A percentile compares a stretch with the other conserved stretches of the same genome.
phyloP scores from a whole-genome alignment of 148 eudicot genomes.

The Bassia scoparia region DNA sequence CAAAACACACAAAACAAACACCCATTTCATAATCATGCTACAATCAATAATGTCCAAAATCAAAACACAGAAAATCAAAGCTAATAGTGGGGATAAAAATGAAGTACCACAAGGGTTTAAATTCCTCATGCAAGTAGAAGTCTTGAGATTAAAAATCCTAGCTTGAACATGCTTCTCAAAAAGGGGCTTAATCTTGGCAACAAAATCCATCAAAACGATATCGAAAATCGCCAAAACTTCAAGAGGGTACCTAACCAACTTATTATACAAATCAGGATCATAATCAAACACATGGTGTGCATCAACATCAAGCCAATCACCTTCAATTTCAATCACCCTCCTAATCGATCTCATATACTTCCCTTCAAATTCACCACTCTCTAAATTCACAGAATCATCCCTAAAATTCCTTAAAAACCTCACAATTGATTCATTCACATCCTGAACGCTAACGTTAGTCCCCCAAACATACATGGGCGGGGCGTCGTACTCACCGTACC shows the following conservation, averaged over 20 bases:
- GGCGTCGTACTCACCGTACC: constrained; percentile 56
- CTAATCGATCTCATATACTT: constrained; percentile 71
- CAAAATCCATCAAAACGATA: constrained; percentile 91
- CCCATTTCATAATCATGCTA: constrained; percentile 1
- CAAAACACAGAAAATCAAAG: background rate
- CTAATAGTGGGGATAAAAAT: background rate
- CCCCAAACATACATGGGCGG: constrained; percentile 96
- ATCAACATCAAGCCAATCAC: constrained; percentile 85
- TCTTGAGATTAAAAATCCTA: constrained; percentile 75
- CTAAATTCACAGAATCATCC: constrained; percentile 35
- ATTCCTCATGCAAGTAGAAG: constrained; percentile 80
- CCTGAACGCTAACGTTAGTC: constrained; percentile 88
- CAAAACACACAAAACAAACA: constrained; percentile 4
- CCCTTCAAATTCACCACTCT: constrained; percentile 59
- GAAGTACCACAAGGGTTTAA: constrained; percentile 84
- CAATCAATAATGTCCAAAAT: background rate
- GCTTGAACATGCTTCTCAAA: constrained; percentile 94
- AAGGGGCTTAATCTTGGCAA: constrained; percentile 56
- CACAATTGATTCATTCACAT: constrained; percentile 71
- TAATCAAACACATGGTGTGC: constrained; percentile 85
- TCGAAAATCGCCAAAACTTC: constrained; percentile 96
- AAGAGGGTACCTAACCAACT: constrained; percentile 95
- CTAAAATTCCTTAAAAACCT: constrained; percentile 76
- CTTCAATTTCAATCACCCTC: constrained; percentile 75
- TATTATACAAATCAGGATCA: constrained; percentile 79